Evolutionary conservation across 2,329 filamentous ascomycete species (phyloP).

Genomic region (Lasiodiplodia sp.): DNA sequence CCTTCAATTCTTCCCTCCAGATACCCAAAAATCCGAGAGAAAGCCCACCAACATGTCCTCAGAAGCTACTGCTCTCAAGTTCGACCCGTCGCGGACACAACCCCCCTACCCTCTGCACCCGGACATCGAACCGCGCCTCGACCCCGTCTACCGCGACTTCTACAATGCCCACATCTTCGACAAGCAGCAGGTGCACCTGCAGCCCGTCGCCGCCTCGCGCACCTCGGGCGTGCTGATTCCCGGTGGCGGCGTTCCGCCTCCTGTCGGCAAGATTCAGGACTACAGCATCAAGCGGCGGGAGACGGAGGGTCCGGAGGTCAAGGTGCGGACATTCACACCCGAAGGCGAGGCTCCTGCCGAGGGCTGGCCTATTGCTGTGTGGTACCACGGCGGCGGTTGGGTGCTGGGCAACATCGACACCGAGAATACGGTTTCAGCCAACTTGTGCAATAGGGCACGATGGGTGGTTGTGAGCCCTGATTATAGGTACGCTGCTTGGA

Average conservation of each 20-base stretch:
- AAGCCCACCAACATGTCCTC: conserved; percentile 1
- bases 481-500: neutral
- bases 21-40: no score
- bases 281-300: conserved; percentile 1
- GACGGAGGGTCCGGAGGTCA: conserved; percentile 39
- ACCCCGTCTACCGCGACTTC: conserved; percentile 50
- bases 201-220: conserved; percentile 45
- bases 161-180: conserved; percentile 45
- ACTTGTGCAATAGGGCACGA: conserved; percentile 16
- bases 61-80: neutral
- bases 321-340: conserved; percentile 46
- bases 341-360: conserved; percentile 34
- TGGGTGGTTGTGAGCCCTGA: conserved; percentile 26
- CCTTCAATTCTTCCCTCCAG: neutral
- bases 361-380: conserved; percentile 50
- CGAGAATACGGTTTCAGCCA: conserved; percentile 42
- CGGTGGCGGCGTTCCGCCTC: conserved; percentile 37
- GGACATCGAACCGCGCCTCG: conserved; percentile 40
- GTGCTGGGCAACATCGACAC: conserved; percentile 47
- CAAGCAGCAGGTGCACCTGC: conserved; percentile 32
- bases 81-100: conserved; percentile 3
- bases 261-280: conserved; percentile 43
- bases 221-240: conserved; percentile 35
- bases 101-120: conserved; percentile 27
- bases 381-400: conserved; percentile 54